Evolutionary conservation across 2,329 filamentous ascomycete genomes (phyloP).

Genomic region (Beauveria australis): DNA sequence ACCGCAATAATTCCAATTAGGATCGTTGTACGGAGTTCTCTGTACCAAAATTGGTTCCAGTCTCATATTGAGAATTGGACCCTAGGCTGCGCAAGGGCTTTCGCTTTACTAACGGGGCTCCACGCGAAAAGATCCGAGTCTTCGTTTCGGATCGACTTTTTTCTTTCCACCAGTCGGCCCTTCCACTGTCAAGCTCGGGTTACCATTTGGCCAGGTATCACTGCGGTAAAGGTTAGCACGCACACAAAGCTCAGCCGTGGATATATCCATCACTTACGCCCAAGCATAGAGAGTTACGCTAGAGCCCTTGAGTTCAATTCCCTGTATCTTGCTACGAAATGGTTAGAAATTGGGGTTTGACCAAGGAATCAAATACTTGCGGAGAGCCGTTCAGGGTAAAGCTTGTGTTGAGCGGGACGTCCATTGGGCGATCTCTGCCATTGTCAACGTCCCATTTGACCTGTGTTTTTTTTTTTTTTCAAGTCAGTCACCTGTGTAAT

Average conservation of each 20-base stretch:
- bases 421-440: neutral
- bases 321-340: neutral
- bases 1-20: no score
- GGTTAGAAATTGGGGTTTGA: neutral
- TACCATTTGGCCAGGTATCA: neutral
- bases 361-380: neutral
- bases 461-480: neutral
- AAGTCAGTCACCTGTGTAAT: neutral
- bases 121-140: neutral
- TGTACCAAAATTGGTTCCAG: no score
- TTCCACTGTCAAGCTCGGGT: neutral
- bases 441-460: neutral
- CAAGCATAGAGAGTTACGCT: neutral
- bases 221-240: neutral
- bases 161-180: neutral
- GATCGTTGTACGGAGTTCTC: no score
- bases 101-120: neutral
- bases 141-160: neutral
- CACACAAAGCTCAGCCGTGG: neutral
- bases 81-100: no score
- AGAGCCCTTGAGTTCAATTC: neutral
- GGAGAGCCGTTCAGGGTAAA: neutral
- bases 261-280: neutral
- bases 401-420: neutral
- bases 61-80: no score